Percentiles rank a stretch among this genome's conserved stretches.
Conservation (phyloP, 495 filamentous ascomycete species). For the Aspergillus hancockii region DNA sequence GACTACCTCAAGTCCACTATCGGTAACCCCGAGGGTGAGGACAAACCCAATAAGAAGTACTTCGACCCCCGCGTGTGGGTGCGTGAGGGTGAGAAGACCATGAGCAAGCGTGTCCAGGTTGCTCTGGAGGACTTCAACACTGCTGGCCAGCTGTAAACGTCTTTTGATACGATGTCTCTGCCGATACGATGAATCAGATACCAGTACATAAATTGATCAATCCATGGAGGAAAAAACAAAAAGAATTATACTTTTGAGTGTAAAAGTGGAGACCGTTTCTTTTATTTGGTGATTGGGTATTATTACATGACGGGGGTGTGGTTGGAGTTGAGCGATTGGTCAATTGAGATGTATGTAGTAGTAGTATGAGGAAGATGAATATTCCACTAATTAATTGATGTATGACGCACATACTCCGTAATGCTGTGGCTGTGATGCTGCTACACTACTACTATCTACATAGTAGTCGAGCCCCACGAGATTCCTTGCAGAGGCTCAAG, state of each 20-base stretch:
- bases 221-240: conserved; percentile 1
- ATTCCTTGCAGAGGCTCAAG: no score
- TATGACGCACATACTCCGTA: neutral
- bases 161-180: conserved; percentile 18
- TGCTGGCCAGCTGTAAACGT: conserved; percentile 74
- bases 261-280: neutral
- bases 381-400: conserved; percentile 8
- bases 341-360: conserved; percentile 18
- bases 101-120: conserved; percentile 76
- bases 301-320: conserved; percentile 2
- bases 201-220: conserved; percentile 27
- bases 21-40: conserved; percentile 91
- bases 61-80: conserved; percentile 79
- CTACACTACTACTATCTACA: no score
- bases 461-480: neutral
- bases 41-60: conserved; percentile 99
- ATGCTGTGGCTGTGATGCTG: neutral
- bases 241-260: neutral
- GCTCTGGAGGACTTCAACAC: conserved; percentile 92
- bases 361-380: conserved; percentile 13
- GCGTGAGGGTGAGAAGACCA: conserved; percentile 96
- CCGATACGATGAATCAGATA: conserved; percentile 23
- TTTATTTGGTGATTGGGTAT: neutral
- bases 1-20: conserved; percentile 84
- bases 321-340: conserved; percentile 12